Percentiles rank a stretch among this genome's conserved stretches.
phyloP scores from a whole-genome alignment of 2,329 filamentous ascomycete genomes.

The Colletotrichum spinosum region DNA sequence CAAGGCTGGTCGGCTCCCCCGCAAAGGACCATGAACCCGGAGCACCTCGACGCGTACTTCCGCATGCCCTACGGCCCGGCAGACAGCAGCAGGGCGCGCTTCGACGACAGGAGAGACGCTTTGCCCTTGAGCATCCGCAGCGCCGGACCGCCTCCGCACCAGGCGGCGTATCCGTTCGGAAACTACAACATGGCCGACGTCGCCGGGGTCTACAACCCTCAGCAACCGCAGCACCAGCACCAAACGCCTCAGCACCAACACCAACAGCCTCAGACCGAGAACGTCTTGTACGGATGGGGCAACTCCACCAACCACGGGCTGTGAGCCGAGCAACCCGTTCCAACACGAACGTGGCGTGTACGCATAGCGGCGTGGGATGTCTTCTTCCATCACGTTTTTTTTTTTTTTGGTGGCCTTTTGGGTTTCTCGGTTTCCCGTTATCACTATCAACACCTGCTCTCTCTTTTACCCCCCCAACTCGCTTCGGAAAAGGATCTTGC shows the following conservation, averaged over 20 bases:
- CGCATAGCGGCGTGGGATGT: too few relatives aligned
- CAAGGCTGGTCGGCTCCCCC: too few relatives aligned
- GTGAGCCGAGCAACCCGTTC: neutral
- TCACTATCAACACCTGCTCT: too few relatives aligned
- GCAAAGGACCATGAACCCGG: neutral
- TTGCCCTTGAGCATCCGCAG: too few relatives aligned
- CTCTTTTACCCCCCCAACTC: too few relatives aligned
- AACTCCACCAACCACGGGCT: slow-evolving; percentile 14
- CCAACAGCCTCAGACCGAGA: slow-evolving; percentile 6
- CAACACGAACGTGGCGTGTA: neutral
- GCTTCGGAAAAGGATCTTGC: too few relatives aligned
- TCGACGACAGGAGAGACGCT: neutral
- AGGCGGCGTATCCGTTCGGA: slow-evolving; percentile 22
- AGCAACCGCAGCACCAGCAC: slow-evolving; percentile 13
- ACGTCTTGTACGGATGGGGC: slow-evolving; percentile 27
- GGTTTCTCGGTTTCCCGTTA: too few relatives aligned
- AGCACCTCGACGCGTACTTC: neutral
- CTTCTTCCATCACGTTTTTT: too few relatives aligned
- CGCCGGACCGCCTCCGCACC: neutral
- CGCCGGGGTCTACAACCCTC: slow-evolving; percentile 25
- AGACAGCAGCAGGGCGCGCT: slow-evolving; percentile 1
- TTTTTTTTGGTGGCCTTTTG: too few relatives aligned
- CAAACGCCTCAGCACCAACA: neutral
- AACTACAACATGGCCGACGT: slow-evolving; percentile 32
- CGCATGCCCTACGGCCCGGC: neutral